Evolutionary conservation across 2,329 filamentous ascomycete genomes (phyloP).

Genomic region (Pseudovirgaria hyperparasitica): DNA sequence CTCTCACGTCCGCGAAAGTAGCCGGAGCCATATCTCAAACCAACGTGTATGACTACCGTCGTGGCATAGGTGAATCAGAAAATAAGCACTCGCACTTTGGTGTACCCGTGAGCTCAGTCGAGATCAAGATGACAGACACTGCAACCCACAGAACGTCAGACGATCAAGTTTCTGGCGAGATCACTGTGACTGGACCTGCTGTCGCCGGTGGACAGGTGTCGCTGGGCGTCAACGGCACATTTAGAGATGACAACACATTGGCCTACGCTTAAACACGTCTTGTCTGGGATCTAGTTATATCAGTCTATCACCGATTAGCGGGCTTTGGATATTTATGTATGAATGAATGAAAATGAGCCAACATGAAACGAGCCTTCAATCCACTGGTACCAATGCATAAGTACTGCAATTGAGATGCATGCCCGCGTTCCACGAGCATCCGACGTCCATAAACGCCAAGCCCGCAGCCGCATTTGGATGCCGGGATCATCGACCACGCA

Average conservation of each 20-base stretch:
- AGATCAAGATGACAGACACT: slow-evolving; percentile 60
- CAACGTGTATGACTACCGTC: slow-evolving; percentile 73
- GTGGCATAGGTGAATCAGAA: slow-evolving; percentile 26
- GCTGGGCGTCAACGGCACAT: slow-evolving; percentile 41
- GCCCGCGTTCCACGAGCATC: too few relatives aligned
- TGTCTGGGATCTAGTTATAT: too few relatives aligned
- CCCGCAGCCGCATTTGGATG: too few relatives aligned
- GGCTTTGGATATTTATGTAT: too few relatives aligned
- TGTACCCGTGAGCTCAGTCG: slow-evolving; percentile 63
- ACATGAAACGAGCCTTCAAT: too few relatives aligned
- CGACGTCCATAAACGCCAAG: too few relatives aligned
- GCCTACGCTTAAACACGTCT: slow-evolving; percentile 36
- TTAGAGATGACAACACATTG: slow-evolving; percentile 57
- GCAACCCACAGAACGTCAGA: slow-evolving; percentile 50
- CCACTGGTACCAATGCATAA: too few relatives aligned
- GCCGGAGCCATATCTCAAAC: slow-evolving; percentile 84
- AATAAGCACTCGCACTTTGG: slow-evolving; percentile 58
- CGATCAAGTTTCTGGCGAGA: slow-evolving; percentile 38
- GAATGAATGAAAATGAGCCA: too few relatives aligned
- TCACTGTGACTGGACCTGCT: slow-evolving; percentile 59
- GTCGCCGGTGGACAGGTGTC: slow-evolving; percentile 55
- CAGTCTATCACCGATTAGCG: too few relatives aligned
- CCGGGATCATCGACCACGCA: too few relatives aligned
- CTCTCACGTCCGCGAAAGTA: slow-evolving; percentile 68
- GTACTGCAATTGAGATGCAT: too few relatives aligned